These are phyloP conservation scores for Podaxis carcinomalis DNA, from an alignment of 768 basidiomycete genomes.

Conservation along the genomic window DNA sequence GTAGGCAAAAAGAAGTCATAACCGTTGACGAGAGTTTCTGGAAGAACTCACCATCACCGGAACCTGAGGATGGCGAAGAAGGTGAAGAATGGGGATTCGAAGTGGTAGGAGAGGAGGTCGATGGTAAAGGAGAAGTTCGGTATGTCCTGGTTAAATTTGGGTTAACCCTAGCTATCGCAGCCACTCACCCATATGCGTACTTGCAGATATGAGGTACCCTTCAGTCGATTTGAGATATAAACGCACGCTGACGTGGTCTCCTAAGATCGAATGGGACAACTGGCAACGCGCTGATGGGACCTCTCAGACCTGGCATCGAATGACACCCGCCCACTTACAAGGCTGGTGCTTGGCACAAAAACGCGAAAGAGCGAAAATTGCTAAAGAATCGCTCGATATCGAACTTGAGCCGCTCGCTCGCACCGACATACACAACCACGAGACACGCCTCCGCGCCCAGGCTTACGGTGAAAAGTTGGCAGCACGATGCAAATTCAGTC, in stretches of 20 bases:
- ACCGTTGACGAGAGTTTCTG: constrained; percentile 1
- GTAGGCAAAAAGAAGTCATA: neutral
- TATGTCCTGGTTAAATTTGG: constrained; percentile 16
- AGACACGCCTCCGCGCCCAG: constrained; percentile 39
- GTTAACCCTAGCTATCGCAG: neutral
- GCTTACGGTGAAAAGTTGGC: constrained; percentile 42
- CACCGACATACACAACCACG: constrained; percentile 38
- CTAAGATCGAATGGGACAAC: constrained; percentile 46
- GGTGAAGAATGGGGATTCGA: constrained; percentile 25
- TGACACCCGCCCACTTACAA: constrained; percentile 14
- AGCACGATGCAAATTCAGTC: constrained; percentile 1
- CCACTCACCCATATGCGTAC: neutral
- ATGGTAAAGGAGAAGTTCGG: constrained; percentile 25
- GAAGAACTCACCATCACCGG: constrained; percentile 8
- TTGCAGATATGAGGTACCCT: constrained; percentile 27
- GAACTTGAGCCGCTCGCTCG: constrained; percentile 27
- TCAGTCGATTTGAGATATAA: neutral
- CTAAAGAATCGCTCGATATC: constrained; percentile 31
- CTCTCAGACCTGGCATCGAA: constrained; percentile 49
- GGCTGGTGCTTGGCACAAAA: constrained; percentile 31
- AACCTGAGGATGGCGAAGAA: constrained; percentile 15
- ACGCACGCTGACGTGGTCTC: neutral
- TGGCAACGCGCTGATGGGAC: constrained; percentile 51
- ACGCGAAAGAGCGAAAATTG: constrained; percentile 23
- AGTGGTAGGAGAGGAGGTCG: constrained; percentile 39